Base-by-base conservation (phyloP, 2,329 filamentous ascomycete genomes). In the Gnomoniopsis sp. region DNA sequence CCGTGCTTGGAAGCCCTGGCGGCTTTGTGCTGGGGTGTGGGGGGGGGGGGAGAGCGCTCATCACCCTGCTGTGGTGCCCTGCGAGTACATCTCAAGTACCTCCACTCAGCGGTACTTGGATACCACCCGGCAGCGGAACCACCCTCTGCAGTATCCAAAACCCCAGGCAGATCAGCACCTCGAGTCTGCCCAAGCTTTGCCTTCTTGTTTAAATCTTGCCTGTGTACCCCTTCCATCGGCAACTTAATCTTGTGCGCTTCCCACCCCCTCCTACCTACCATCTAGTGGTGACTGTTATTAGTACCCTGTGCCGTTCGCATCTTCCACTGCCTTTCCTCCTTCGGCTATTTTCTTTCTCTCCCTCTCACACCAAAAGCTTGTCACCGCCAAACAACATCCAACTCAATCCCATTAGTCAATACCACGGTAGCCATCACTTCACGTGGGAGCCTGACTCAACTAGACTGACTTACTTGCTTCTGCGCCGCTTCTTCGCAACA, bases 161-260 rank as follows among this genome's bases (percentile, higher is more conserved):
- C 49, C 43, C 50, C 58, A 60, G 55, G 34, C 58, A 60, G 57
- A 60, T 55, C 58, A n/a, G 58, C 53, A 52, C 41, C 53, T 55
- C 59, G 59, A 61, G 55, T 58, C 57, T 50, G 41, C 48, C 56
- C 43, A 55, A 61, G 50, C 41, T 49, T 50, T 59, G 53, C 55
- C 52, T 48, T 61, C 49, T 53, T 55, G 47, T 57, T 61, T 61
- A 61, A 58, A 55, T 59, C 55, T 52, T 58, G 41, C 47, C 51
- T 48, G 41, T 59, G 55, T 55, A 53, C 44, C 52, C 59, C 53
- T 58, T 44, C 49, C 47, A 46, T 48, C 54, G 55, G 50, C 55
- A 60, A 47, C 58, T 50, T 57, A 48, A 49, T 50, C 50, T 57
- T 34, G 50, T 53, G 26, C 57, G 41, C 21, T 48, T 17, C 38